These are phyloP conservation scores for Lodderomyces jiufengensis DNA, from an alignment of 1,139 yeast species.

Conservation along the genomic window DNA sequence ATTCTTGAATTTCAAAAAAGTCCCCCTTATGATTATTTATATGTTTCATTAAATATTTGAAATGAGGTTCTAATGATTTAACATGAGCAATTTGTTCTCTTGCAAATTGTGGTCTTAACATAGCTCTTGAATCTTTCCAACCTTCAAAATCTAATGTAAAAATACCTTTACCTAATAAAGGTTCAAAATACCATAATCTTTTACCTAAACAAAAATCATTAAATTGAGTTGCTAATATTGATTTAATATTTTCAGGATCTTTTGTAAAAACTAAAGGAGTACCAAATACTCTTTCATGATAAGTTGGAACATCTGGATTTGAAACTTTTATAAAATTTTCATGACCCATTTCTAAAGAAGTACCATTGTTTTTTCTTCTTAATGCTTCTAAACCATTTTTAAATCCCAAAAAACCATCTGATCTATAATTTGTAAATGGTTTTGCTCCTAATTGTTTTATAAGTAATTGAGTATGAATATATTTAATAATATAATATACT, in stretches of 20 bases:
- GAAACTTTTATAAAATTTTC: slow-evolving; percentile 9
- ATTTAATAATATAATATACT: background rate
- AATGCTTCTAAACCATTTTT: slow-evolving; percentile 14
- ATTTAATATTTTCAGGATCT: slow-evolving; percentile 33
- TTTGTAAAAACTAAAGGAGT: slow-evolving; percentile 16
- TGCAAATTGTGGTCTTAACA: slow-evolving; percentile 31
- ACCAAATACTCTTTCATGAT: slow-evolving; percentile 19
- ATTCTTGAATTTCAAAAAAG: slow-evolving; percentile 33
- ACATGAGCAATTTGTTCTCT: slow-evolving; percentile 51
- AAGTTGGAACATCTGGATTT: slow-evolving; percentile 14
- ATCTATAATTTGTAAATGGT: slow-evolving; percentile 13
- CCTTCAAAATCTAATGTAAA: slow-evolving; percentile 53
- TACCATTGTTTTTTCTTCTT: slow-evolving; percentile 13
- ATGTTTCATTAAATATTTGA: slow-evolving; percentile 33
- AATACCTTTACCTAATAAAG: slow-evolving; percentile 52
- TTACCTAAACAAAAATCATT: slow-evolving; percentile 48
- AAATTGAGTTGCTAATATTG: slow-evolving; percentile 39
- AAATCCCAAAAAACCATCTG: slow-evolving; percentile 18
- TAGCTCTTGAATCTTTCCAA: slow-evolving; percentile 53
- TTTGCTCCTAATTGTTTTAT: slow-evolving; percentile 17
- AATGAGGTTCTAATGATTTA: slow-evolving; percentile 40
- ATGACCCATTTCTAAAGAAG: slow-evolving; percentile 11
- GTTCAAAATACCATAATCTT: slow-evolving; percentile 36
- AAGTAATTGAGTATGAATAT: slow-evolving; percentile 5
- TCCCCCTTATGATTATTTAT: slow-evolving; percentile 22